phyloP scores from a whole-genome alignment of 352 stramenopile genomes.

The Phytophthora syringae region DNA sequence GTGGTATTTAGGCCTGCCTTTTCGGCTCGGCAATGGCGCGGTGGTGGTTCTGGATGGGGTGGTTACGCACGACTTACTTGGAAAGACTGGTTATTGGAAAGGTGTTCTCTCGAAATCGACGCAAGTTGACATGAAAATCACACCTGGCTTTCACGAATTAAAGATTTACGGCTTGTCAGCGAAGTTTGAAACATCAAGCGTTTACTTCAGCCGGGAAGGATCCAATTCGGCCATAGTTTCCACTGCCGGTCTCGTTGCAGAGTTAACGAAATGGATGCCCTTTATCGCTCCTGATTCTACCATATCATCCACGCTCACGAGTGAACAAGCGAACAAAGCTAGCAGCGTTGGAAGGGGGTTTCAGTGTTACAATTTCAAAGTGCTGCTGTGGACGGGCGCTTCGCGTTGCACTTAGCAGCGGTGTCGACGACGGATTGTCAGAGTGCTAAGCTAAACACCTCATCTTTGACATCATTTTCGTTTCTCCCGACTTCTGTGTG shows the following conservation, averaged over 20 bases:
- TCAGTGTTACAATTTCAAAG: constrained; percentile 53
- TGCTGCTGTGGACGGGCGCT: constrained; percentile 44
- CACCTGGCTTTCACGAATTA: constrained; percentile 44
- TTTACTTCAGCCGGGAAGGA: constrained; percentile 55
- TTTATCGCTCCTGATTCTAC: constrained; percentile 40
- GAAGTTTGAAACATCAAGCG: constrained; percentile 54
- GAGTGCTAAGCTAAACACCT: constrained; percentile 47
- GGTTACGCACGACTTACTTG: constrained; percentile 55
- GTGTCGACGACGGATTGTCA: constrained; percentile 43
- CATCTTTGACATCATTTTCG: constrained; percentile 47
- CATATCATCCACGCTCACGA: constrained; percentile 33
- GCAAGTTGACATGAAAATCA: constrained; percentile 49
- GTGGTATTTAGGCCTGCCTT: constrained; percentile 64
- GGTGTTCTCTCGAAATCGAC: constrained; percentile 42
- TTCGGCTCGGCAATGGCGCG: constrained; percentile 54
- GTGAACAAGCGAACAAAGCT: constrained; percentile 42
- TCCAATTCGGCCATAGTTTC: constrained; percentile 35
- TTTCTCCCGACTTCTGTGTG: constrained; percentile 44
- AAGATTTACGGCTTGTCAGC: constrained; percentile 54
- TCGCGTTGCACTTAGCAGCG: constrained; percentile 41
- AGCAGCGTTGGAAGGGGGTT: constrained; percentile 51
- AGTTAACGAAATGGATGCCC: constrained; percentile 47
- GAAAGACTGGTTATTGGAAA: constrained; percentile 50
- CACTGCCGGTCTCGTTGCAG: constrained; percentile 27
- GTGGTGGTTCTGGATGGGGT: constrained; percentile 53